Percentiles rank a stretch among this genome's conserved stretches.
phyloP scores from a whole-genome alignment of 2,329 filamentous ascomycete species.

The Sordariomycetes sp. region DNA sequence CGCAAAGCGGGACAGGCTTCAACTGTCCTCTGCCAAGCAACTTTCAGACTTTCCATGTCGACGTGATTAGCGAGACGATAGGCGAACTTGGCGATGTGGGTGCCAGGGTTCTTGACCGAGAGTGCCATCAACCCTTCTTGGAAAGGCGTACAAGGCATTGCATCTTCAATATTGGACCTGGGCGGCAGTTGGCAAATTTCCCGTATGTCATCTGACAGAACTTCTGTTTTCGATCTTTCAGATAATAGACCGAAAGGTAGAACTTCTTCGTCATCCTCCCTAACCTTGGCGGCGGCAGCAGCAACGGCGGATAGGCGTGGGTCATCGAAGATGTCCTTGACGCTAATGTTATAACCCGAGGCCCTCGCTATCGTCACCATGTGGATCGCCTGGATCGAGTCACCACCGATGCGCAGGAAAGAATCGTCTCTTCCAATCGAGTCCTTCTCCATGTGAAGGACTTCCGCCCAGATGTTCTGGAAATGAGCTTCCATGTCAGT shows the following conservation, averaged over 20 bases:
- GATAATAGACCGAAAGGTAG: neutral
- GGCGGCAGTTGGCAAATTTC: neutral
- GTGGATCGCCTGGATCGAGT: constrained; percentile 9
- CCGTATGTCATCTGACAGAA: neutral
- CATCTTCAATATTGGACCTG: constrained; percentile 25
- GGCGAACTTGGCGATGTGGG: constrained; percentile 10
- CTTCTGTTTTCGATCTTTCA: neutral
- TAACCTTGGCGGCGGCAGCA: neutral
- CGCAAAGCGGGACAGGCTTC: constrained; percentile 7
- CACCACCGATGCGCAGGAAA: constrained; percentile 9
- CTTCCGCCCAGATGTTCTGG: constrained; percentile 5
- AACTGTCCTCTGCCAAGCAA: constrained; percentile 9
- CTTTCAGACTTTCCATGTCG: constrained; percentile 7
- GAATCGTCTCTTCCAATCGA: constrained; percentile 4
- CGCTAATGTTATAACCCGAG: constrained; percentile 3
- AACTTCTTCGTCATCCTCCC: neutral
- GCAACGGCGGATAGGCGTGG: neutral
- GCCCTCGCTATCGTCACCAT: constrained; percentile 4
- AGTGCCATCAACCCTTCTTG: constrained; percentile 41
- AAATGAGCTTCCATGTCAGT: neutral
- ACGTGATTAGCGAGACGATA: constrained; percentile 5
- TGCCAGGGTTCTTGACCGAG: constrained; percentile 18
- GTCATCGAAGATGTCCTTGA: constrained; percentile 6
- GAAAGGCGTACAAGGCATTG: constrained; percentile 38
- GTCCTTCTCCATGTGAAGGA: constrained; percentile 1